Conservation (phyloP, 2,329 filamentous ascomycete species). For the Alternaria triticina region DNA sequence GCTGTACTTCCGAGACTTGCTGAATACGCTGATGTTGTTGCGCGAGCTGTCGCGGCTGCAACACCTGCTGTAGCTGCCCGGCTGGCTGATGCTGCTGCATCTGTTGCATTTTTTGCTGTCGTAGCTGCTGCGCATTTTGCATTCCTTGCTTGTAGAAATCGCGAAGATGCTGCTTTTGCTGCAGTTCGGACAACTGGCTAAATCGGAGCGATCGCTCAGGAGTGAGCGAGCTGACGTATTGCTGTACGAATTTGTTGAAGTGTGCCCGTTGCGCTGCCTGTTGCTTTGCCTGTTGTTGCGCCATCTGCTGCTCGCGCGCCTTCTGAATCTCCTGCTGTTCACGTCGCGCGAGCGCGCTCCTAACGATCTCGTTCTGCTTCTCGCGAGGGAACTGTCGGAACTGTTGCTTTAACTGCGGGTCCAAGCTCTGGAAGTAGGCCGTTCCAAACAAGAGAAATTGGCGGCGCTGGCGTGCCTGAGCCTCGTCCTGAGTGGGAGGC, state of each 20-base stretch:
- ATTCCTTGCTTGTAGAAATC: background rate
- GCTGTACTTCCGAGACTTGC: background rate
- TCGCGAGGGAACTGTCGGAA: background rate
- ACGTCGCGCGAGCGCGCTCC: background rate
- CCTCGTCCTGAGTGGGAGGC: background rate
- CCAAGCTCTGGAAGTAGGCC: background rate
- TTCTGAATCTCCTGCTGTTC: background rate
- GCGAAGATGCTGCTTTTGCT: background rate
- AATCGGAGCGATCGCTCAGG: background rate
- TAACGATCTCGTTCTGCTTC: background rate
- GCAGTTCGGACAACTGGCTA: background rate
- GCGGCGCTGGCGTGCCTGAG: background rate
- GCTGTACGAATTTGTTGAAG: background rate
- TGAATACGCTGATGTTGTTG: background rate
- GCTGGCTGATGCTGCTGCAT: background rate
- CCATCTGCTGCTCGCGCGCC: background rate
- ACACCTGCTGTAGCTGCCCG: background rate
- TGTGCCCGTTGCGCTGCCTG: background rate
- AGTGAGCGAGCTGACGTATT: background rate
- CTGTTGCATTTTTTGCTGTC: background rate
- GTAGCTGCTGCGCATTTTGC: background rate
- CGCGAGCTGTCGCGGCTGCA: background rate
- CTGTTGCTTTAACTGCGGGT: background rate
- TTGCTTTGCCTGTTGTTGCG: background rate
- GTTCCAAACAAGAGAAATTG: background rate